These are phyloP conservation scores for Puccinia horiana DNA, from an alignment of 1,284 basidiomycete genomes.

Conservation along the genomic window DNA sequence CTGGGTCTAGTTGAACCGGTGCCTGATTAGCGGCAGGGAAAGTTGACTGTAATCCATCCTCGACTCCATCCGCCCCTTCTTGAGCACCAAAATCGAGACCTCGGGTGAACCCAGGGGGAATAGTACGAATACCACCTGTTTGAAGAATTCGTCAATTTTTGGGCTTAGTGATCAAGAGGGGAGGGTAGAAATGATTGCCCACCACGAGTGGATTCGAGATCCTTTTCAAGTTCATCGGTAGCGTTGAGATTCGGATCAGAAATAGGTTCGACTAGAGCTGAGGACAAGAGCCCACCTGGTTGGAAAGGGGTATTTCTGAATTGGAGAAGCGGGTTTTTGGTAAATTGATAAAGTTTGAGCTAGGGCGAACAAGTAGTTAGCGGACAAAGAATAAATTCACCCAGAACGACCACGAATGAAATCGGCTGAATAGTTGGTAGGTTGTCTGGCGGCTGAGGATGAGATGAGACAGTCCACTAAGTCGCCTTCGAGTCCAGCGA, in stretches of 20 bases:
- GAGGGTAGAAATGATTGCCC: background rate
- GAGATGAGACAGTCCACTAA: slow-evolving; percentile 39
- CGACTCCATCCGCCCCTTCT: slow-evolving; percentile 60
- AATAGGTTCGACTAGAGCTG: background rate
- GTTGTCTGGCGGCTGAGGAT: slow-evolving; percentile 25
- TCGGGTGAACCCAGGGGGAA: slow-evolving; percentile 61
- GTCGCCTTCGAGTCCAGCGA: slow-evolving; percentile 43
- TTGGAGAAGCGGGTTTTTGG: background rate
- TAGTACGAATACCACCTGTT: slow-evolving; percentile 57
- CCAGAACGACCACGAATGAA: slow-evolving; percentile 43
- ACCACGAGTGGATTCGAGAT: slow-evolving; percentile 36
- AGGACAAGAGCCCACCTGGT: slow-evolving; percentile 29
- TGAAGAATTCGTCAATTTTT: background rate
- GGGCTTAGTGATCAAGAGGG: background rate
- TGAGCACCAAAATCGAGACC: slow-evolving; percentile 68
- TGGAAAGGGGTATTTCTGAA: slow-evolving; percentile 40
- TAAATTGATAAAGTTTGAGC: background rate
- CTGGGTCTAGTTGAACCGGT: slow-evolving; percentile 23
- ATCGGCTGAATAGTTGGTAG: slow-evolving; percentile 30
- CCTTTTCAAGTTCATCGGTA: slow-evolving; percentile 43
- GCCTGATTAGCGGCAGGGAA: background rate
- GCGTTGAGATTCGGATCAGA: slow-evolving; percentile 17
- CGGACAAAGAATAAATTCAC: slow-evolving; percentile 4
- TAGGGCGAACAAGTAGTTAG: background rate
- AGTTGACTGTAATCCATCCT: slow-evolving; percentile 52